These are phyloP conservation scores for Cordyceps militaris DNA, from an alignment of 2,329 filamentous ascomycete species.

Conservation along the genomic window DNA sequence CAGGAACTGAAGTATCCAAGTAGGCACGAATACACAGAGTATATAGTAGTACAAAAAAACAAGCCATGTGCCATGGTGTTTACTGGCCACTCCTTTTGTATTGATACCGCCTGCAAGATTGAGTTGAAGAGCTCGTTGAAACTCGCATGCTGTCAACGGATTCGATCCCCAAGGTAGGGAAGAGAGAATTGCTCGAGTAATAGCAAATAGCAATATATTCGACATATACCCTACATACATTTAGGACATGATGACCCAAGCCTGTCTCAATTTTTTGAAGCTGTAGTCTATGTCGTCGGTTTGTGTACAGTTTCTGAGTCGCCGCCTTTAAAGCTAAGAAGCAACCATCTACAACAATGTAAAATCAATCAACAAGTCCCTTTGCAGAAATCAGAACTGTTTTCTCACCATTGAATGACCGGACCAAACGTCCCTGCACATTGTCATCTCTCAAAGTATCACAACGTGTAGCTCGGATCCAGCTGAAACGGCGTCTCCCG, in stretches of 20 bases:
- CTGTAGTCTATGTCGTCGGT: neutral
- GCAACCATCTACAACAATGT: neutral
- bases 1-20: neutral
- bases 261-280: neutral
- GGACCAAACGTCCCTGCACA: neutral
- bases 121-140: too few species aligned
- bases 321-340: neutral
- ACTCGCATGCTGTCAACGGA: too few species aligned
- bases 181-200: neutral
- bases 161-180: too few species aligned
- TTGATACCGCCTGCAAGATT: neutral
- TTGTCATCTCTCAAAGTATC: neutral
- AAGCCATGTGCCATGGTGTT: too few species aligned
- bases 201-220: too few species aligned
- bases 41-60: neutral
- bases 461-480: slow-evolving; percentile 21
- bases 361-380: neutral
- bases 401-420: neutral
- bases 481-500: slow-evolving; percentile 42
- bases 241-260: neutral
- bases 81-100: too few species aligned
- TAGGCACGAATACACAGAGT: neutral
- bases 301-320: neutral
- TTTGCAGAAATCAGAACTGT: neutral
- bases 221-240: neutral